phyloP scores from a whole-genome alignment of 805 yeast genomes.

The Zygosaccharomyces pseudorouxii region DNA sequence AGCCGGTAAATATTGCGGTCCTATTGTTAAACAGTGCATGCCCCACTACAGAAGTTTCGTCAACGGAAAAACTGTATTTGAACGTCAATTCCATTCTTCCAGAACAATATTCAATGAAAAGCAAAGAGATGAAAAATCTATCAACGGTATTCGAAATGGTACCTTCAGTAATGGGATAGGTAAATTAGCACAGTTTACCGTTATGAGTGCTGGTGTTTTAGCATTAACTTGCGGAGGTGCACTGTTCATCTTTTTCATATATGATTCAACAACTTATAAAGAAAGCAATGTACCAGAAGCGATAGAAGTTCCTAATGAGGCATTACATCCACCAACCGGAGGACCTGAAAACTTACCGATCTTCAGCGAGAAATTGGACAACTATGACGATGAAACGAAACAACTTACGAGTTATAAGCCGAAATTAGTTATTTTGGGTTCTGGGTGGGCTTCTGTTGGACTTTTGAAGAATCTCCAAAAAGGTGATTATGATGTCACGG shows the following conservation, averaged over 20 bases:
- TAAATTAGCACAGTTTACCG: slow-evolving; percentile 32
- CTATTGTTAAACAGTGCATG: neutral
- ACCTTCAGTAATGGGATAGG: slow-evolving; percentile 28
- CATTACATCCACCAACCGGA: slow-evolving; percentile 52
- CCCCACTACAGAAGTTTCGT: neutral
- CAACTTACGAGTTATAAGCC: slow-evolving; percentile 47
- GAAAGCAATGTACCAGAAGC: slow-evolving; percentile 40
- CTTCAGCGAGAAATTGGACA: slow-evolving; percentile 51
- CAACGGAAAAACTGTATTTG: neutral
- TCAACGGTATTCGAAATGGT: neutral
- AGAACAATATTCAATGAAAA: slow-evolving; percentile 3
- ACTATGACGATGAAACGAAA: slow-evolving; percentile 48
- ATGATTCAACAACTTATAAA: slow-evolving; percentile 62
- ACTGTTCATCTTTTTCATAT: slow-evolving; percentile 51
- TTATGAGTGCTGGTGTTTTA: slow-evolving; percentile 41
- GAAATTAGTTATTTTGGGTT: slow-evolving; percentile 56
- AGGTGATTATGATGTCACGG: slow-evolving; percentile 58
- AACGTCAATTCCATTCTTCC: slow-evolving; percentile 7
- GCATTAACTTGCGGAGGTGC: slow-evolving; percentile 41
- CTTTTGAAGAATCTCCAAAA: slow-evolving; percentile 48
- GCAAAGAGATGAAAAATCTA: neutral
- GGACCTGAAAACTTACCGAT: slow-evolving; percentile 72
- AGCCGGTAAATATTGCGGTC: neutral
- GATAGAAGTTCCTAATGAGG: slow-evolving; percentile 47
- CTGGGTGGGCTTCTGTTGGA: slow-evolving; percentile 71